These are phyloP conservation scores for Macadamia tetraphylla DNA, from an alignment of 164 flowering plant genomes.

Conservation along the genomic window DNA sequence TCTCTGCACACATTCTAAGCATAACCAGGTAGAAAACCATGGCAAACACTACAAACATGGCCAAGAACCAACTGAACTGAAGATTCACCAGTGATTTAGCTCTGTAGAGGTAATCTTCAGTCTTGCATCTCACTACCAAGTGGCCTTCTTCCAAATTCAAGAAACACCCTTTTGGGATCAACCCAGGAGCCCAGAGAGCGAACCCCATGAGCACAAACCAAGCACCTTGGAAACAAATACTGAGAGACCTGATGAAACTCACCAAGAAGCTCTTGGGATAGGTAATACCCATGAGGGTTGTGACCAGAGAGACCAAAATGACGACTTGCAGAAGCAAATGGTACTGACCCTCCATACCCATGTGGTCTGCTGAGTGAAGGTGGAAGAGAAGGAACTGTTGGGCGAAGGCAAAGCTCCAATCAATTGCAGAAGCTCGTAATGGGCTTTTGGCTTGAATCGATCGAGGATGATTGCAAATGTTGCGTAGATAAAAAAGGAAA, in stretches of 20 bases:
- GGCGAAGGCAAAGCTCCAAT: constrained; percentile 52
- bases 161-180: constrained; percentile 60
- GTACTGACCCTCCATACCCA: constrained; percentile 58
- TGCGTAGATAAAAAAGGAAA: constrained; percentile 29
- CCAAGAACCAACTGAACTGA: constrained; percentile 57
- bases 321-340: constrained; percentile 44
- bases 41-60: constrained; percentile 30
- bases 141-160: constrained; percentile 58
- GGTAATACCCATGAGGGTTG: constrained; percentile 57
- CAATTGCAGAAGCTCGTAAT: constrained; percentile 37
- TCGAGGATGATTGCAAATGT: constrained; percentile 27
- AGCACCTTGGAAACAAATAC: constrained; percentile 62
- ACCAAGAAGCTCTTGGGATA: constrained; percentile 47
- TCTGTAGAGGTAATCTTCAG: constrained; percentile 37
- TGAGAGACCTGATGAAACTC: constrained; percentile 60
- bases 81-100: constrained; percentile 68
- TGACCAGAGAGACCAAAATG: constrained; percentile 29
- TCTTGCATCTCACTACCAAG: constrained; percentile 46
- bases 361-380: constrained; percentile 52
- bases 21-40: constrained; percentile 35
- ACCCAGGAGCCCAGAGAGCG: constrained; percentile 64
- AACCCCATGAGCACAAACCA: constrained; percentile 75
- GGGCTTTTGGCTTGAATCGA: constrained; percentile 12
- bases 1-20: constrained; percentile 22
- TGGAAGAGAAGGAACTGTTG: constrained; percentile 71